Evolutionary conservation across 176 grass and related monocot genomes (phyloP).

Genomic region (Carex cristatella): DNA sequence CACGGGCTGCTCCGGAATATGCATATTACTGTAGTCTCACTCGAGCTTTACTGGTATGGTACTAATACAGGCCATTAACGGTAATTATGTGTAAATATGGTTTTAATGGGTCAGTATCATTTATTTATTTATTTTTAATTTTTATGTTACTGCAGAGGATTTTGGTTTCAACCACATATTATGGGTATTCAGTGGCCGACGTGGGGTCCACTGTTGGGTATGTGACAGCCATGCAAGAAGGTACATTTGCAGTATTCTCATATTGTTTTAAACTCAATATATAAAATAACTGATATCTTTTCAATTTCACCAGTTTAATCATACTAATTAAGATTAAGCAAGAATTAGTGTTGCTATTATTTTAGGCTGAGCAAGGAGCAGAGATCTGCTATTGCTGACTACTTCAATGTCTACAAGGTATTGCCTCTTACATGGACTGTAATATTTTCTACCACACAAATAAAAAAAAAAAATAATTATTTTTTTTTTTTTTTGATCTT

Average conservation of each 20-base stretch:
- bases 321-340: neutral
- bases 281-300: neutral
- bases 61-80: too few relatives aligned
- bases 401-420: conserved; percentile 89
- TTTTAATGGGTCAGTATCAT: neutral
- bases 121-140: neutral
- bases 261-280: neutral
- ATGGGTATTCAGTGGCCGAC: conserved; percentile 91
- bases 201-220: conserved; percentile 98
- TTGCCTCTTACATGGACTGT: neutral
- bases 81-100: neutral
- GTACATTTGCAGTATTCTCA: conserved; percentile 28
- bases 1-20: too few relatives aligned
- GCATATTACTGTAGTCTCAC: too few relatives aligned
- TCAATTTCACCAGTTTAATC: neutral
- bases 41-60: too few relatives aligned
- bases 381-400: conserved; percentile 78
- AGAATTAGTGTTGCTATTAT: neutral
- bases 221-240: conserved; percentile 91
- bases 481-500: neutral
- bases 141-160: conserved; percentile 51
- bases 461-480: neutral
- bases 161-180: conserved; percentile 96
- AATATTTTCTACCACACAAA: neutral
- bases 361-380: conserved; percentile 82